These are phyloP conservation scores for Lotus japonicus DNA, from an alignment of 306 rosid genomes.

Conservation along the genomic window DNA sequence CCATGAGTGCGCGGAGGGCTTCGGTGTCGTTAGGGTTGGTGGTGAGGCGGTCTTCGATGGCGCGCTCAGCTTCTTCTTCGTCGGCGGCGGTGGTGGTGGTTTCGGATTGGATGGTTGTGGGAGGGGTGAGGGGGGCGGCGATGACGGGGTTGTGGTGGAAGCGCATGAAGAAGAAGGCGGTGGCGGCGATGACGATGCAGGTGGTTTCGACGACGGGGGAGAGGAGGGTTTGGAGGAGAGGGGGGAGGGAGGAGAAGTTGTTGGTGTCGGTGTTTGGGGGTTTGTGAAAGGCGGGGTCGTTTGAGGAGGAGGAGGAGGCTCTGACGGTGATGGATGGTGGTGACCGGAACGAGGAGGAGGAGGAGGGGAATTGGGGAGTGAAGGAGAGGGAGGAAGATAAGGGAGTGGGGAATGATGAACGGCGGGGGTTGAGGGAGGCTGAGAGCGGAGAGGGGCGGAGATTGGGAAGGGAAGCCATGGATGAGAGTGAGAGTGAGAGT, in stretches of 20 bases:
- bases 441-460: constrained; percentile 30
- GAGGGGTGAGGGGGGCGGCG: constrained; percentile 46
- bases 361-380: constrained; percentile 14
- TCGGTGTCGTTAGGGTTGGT: constrained; percentile 45
- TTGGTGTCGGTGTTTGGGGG: not conserved
- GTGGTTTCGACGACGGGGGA: constrained; percentile 44
- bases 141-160: constrained; percentile 43
- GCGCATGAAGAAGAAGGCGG: constrained; percentile 68
- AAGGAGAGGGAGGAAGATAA: constrained; percentile 39
- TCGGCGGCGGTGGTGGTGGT: not conserved
- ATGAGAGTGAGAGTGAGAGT: not conserved
- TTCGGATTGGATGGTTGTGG: constrained; percentile 28
- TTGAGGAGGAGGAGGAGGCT: constrained; percentile 18
- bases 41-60: constrained; percentile 38
- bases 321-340: constrained; percentile 30
- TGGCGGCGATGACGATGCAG: constrained; percentile 55
- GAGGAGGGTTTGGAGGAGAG: constrained; percentile 39
- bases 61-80: constrained; percentile 44
- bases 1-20: constrained; percentile 68
- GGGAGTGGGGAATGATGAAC: constrained; percentile 32
- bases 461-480: constrained; percentile 55
- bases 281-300: constrained; percentile 18
- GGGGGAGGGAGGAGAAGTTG: not conserved
- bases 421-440: constrained; percentile 39
- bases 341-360: constrained; percentile 21